These are phyloP conservation scores for Cryphonectria carpinicola DNA, from an alignment of 2,329 filamentous ascomycete species.

Conservation along the genomic window DNA sequence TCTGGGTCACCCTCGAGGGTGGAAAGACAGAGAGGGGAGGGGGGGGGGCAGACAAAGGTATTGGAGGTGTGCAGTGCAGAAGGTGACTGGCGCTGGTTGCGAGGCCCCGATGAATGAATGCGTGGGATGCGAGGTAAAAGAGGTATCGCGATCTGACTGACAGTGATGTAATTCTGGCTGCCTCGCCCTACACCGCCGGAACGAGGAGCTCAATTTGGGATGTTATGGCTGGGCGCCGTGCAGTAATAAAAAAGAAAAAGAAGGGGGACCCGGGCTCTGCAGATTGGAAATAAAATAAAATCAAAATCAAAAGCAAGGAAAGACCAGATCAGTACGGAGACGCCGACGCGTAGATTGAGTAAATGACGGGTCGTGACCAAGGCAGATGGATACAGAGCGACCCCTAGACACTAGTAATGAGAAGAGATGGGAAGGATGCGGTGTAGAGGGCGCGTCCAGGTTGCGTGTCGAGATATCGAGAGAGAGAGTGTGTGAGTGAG, in stretches of 20 bases:
- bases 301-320: neutral
- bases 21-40: no score
- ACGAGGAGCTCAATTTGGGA: conserved; percentile 7
- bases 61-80: neutral
- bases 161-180: conserved; percentile 19
- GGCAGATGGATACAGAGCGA: conserved; percentile 15
- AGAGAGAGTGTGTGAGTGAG: neutral
- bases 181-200: conserved; percentile 27
- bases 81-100: neutral
- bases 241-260: neutral
- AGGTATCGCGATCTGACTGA: conserved; percentile 3
- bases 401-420: neutral
- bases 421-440: conserved; percentile 4
- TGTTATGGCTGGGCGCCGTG: conserved; percentile 11
- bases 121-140: neutral
- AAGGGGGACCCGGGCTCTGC: neutral
- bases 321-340: conserved; percentile 18
- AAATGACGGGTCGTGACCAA: conserved; percentile 19
- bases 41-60: neutral
- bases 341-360: conserved; percentile 16
- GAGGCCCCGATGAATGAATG: neutral
- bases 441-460: conserved; percentile 1
- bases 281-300: neutral
- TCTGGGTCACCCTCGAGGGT: no score
- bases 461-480: neutral